phyloP scores from a whole-genome alignment of 2,329 filamentous ascomycete species.

The Aspergillus viridinutans region DNA sequence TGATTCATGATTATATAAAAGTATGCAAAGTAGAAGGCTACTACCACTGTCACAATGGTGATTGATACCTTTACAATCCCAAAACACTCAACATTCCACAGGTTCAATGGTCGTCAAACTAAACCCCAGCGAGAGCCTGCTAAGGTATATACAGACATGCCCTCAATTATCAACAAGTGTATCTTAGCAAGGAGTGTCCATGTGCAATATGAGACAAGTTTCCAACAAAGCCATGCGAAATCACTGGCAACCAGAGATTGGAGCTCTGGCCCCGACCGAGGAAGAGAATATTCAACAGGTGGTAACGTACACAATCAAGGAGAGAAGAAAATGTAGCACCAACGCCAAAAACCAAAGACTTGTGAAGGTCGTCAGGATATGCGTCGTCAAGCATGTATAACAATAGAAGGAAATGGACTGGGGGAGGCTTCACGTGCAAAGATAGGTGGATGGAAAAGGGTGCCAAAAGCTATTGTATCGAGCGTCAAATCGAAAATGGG shows the following conservation, averaged over 20 bases:
- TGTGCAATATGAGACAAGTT: not conserved
- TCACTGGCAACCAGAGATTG: not conserved
- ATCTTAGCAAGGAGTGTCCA: not conserved
- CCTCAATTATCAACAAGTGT: not conserved
- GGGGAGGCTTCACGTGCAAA: not conserved
- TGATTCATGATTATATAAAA: not conserved
- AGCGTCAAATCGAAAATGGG: not conserved
- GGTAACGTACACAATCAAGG: not conserved
- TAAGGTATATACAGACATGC: not conserved
- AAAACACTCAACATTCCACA: not conserved
- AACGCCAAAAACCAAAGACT: not conserved
- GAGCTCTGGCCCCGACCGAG: not conserved
- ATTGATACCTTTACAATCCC: not conserved
- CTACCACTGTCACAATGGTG: not conserved
- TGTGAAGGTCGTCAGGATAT: not conserved
- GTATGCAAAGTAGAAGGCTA: not conserved
- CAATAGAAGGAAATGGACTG: not conserved
- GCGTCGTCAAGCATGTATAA: constrained; percentile 1
- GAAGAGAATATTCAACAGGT: not conserved
- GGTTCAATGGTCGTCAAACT: not conserved
- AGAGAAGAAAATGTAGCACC: not conserved
- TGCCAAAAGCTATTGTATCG: not conserved
- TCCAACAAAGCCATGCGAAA: not conserved
- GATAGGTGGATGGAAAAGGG: not conserved
- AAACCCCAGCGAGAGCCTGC: not conserved